Evolutionary conservation across 495 filamentous ascomycete species (phyloP).

Genomic region (Saxophila tyrrhenica): DNA sequence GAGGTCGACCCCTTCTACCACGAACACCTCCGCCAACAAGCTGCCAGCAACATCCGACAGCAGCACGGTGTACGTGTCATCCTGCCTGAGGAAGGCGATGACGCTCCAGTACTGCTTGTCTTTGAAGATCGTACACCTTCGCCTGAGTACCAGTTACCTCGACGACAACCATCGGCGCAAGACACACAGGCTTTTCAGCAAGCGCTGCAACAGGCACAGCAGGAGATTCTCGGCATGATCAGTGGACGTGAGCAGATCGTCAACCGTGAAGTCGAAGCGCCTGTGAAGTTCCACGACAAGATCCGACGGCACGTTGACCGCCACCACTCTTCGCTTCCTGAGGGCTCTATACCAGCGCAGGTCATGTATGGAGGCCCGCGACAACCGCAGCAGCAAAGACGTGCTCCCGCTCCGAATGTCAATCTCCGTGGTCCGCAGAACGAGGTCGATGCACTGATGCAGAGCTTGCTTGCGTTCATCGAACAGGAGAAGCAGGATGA

Average conservation of each 20-base stretch:
- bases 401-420: conserved; percentile 30
- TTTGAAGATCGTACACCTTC: conserved; percentile 59
- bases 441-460: conserved; percentile 55
- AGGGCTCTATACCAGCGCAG: conserved; percentile 61
- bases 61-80: conserved; percentile 72
- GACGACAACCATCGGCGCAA: conserved; percentile 44
- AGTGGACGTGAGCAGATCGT: conserved; percentile 60
- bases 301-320: conserved; percentile 62
- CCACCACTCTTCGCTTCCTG: conserved; percentile 56
- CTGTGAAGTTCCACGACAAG: conserved; percentile 70
- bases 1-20: conserved; percentile 81
- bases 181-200: conserved; percentile 58
- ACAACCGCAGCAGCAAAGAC: conserved; percentile 8
- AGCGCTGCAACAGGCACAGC: conserved; percentile 58
- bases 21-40: conserved; percentile 54
- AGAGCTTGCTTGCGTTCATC: conserved; percentile 64
- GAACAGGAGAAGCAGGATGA: conserved; percentile 77
- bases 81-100: conserved; percentile 50
- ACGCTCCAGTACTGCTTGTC: conserved; percentile 58
- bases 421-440: conserved; percentile 64
- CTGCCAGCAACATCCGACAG: conserved; percentile 50
- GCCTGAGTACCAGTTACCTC: conserved; percentile 56
- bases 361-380: conserved; percentile 40
- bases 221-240: conserved; percentile 58
- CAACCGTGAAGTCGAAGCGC: conserved; percentile 52